Evolutionary conservation across 1,284 basidiomycete species (phyloP).

Genomic region (Moniliella sp.): DNA sequence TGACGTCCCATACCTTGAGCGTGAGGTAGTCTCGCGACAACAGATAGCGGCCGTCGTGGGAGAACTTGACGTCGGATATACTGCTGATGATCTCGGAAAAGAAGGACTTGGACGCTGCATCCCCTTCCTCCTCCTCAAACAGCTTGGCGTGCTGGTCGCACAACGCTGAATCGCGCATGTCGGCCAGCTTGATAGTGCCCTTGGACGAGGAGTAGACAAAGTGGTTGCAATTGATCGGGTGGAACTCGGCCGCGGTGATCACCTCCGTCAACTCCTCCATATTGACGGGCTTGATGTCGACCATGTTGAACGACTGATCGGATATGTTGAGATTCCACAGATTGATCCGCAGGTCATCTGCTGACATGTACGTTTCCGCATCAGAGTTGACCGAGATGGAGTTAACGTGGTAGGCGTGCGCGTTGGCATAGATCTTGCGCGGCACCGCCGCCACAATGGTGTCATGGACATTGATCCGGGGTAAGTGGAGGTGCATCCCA

Average conservation of each 20-base stretch:
- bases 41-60: constrained; percentile 85
- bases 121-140: constrained; percentile 65
- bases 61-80: constrained; percentile 99
- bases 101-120: constrained; percentile 90
- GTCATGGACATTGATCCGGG: constrained; percentile 63
- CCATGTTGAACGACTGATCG: constrained; percentile 98
- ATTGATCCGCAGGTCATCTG: constrained; percentile 88
- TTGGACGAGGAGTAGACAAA: constrained; percentile 99
- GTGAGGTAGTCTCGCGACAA: constrained; percentile 89
- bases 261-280: constrained; percentile 99
- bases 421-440: constrained; percentile 94
- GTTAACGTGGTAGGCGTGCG: constrained; percentile 98
- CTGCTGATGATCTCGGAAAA: constrained; percentile 99
- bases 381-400: constrained; percentile 98
- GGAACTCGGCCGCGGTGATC: constrained; percentile 96
- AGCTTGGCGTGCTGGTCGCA: constrained; percentile 91
- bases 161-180: constrained; percentile 93
- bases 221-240: constrained; percentile 85
- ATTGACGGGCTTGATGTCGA: constrained; percentile 94
- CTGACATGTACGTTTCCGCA: constrained; percentile 95
- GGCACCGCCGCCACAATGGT: constrained; percentile 97
- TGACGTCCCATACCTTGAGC: constrained; percentile 97
- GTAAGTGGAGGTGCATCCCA: constrained; percentile 20
- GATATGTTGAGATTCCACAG: constrained; percentile 96
- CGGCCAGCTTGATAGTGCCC: constrained; percentile 98